Percentiles rank a stretch among this genome's conserved stretches.
Evolutionary conservation across 208 protist species (phyloP).

Genomic region (Trypanosoma theileri): DNA sequence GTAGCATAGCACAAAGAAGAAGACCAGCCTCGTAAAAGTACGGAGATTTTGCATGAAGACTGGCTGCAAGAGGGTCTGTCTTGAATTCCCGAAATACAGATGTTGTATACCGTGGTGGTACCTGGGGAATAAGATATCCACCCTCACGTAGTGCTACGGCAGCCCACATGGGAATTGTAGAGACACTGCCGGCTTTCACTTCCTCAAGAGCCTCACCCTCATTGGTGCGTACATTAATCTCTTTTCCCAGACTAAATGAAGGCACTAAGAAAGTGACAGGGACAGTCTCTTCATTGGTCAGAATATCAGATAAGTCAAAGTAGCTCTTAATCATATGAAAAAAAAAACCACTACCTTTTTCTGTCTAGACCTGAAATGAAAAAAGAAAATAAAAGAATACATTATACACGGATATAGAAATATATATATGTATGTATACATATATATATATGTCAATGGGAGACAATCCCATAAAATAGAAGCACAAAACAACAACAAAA

Average conservation of each 20-base stretch:
- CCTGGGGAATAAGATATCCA: constrained; percentile 52
- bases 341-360: not conserved
- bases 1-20: constrained; percentile 48
- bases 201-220: constrained; percentile 49
- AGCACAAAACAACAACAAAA: no score
- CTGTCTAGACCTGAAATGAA: not conserved
- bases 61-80: constrained; percentile 67
- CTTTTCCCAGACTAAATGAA: constrained; percentile 53
- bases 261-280: constrained; percentile 55
- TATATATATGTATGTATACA: no score
- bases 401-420: not conserved
- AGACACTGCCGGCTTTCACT: constrained; percentile 44
- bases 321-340: constrained; percentile 64
- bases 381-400: constrained; percentile 1
- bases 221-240: constrained; percentile 37
- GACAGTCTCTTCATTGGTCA: constrained; percentile 47
- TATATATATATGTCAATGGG: no score
- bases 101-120: constrained; percentile 53
- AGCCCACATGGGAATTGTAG: constrained; percentile 68
- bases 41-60: constrained; percentile 57
- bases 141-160: constrained; percentile 45
- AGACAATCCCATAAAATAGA: no score
- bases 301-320: constrained; percentile 68
- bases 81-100: constrained; percentile 78
- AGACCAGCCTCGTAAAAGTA: constrained; percentile 74